These are phyloP conservation scores for Balakata baccata DNA, from an alignment of 345 rosid species.

Conservation along the genomic window DNA sequence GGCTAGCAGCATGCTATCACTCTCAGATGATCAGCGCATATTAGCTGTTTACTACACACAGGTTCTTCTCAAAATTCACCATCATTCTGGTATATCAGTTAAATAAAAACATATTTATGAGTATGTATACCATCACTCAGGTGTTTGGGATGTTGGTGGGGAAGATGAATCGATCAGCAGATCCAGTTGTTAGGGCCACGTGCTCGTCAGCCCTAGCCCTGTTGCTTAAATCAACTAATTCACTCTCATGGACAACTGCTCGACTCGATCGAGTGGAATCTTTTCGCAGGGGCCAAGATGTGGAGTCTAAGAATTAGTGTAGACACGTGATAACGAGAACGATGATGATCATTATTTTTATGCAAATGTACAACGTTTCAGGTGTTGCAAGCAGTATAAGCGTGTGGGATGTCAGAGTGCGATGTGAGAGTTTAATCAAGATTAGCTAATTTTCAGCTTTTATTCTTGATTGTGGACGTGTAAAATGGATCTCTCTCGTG, in stretches of 20 bases:
- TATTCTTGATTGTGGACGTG: background rate
- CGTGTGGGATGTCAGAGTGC: background rate
- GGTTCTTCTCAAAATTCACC: conserved; percentile 38
- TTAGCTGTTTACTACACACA: conserved; percentile 64
- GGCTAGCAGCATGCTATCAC: conserved; percentile 71
- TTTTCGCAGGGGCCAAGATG: conserved; percentile 35
- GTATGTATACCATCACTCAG: conserved; percentile 27
- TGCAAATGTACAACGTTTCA: background rate
- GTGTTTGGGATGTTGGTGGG: conserved; percentile 73
- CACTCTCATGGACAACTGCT: conserved; percentile 55
- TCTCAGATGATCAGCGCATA: conserved; percentile 75
- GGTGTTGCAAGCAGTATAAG: background rate
- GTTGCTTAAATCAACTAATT: conserved; percentile 62
- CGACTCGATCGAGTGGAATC: conserved; percentile 57
- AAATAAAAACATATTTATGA: conserved; percentile 1
- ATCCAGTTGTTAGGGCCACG: conserved; percentile 77
- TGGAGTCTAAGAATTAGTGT: conserved; percentile 27
- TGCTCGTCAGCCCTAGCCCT: conserved; percentile 71
- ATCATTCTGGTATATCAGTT: background rate
- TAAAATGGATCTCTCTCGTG: background rate
- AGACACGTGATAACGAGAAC: background rate
- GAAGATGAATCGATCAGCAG: conserved; percentile 72
- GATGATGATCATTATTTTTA: background rate
- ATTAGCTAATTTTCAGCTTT: background rate
- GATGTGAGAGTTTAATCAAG: background rate